These are phyloP conservation scores for Balakata baccata DNA, from an alignment of 345 rosid genomes.

Conservation along the genomic window DNA sequence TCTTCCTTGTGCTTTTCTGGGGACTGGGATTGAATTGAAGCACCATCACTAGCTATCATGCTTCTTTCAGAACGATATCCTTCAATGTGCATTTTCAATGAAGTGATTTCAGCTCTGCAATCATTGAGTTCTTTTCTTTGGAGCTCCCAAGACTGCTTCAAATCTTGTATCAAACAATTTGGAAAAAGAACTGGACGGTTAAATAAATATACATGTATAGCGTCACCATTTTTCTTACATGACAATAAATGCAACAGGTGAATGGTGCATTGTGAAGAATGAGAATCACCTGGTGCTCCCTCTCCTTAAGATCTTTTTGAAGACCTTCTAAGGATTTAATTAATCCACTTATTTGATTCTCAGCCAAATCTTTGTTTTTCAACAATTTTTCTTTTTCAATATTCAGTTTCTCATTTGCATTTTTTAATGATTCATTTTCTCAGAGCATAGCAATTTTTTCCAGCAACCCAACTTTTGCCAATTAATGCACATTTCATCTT, in stretches of 20 bases:
- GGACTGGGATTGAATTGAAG: constrained; percentile 48
- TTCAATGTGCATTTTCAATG: constrained; percentile 89
- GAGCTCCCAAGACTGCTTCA: constrained; percentile 66
- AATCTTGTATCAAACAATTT: constrained; percentile 60
- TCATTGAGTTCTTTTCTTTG: constrained; percentile 79
- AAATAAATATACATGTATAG: neutral
- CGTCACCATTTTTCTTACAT: constrained; percentile 8
- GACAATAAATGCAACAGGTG: constrained; percentile 14
- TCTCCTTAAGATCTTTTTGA: constrained; percentile 79
- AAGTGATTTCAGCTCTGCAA: constrained; percentile 86
- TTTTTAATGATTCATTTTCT: constrained; percentile 57
- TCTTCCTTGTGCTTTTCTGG: constrained; percentile 57
- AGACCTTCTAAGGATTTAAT: constrained; percentile 64
- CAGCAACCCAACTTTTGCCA: constrained; percentile 40
- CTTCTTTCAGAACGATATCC: constrained; percentile 58
- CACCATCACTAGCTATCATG: constrained; percentile 42
- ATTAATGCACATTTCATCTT: constrained; percentile 8
- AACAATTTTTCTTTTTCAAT: constrained; percentile 56
- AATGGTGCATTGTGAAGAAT: constrained; percentile 21
- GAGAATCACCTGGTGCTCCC: constrained; percentile 69
- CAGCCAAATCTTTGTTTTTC: constrained; percentile 57
- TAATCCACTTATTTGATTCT: constrained; percentile 64
- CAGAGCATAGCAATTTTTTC: constrained; percentile 90
- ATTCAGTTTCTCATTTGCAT: constrained; percentile 53
- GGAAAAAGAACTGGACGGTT: neutral